phyloP scores from a whole-genome alignment of 176 grass and related monocot genomes.

The Aegilops longissima region DNA sequence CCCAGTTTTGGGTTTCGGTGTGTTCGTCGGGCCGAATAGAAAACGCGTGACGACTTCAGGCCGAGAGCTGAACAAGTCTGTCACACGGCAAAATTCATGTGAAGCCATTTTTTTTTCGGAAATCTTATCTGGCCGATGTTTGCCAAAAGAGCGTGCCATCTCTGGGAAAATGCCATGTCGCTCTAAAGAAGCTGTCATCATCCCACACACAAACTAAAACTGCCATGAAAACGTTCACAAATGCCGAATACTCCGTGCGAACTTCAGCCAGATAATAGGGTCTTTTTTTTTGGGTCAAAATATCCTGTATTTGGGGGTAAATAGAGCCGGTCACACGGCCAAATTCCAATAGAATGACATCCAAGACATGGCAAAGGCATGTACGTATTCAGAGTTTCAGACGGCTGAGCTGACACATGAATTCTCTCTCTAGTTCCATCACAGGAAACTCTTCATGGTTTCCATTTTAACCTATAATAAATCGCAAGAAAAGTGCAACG shows the following conservation, averaged over 20 bases:
- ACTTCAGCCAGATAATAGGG: too few species aligned
- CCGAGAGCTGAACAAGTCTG: neutral
- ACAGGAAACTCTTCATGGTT: neutral
- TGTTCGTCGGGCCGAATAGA: neutral
- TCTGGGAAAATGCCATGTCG: too few species aligned
- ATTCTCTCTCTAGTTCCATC: neutral
- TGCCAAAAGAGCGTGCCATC: too few species aligned
- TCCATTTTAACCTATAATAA: neutral
- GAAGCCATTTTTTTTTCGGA: too few species aligned
- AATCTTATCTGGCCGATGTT: too few species aligned
- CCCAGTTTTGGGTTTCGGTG: neutral
- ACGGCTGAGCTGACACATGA: neutral
- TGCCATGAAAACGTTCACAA: neutral
- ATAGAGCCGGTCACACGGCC: neutral
- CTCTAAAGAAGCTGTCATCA: too few species aligned
- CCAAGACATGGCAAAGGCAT: neutral
- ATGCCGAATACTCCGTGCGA: neutral
- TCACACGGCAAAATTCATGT: too few species aligned
- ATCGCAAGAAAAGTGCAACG: too few species aligned
- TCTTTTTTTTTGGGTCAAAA: neutral
- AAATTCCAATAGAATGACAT: neutral
- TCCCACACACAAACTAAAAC: too few species aligned
- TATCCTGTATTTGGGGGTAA: neutral
- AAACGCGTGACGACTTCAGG: neutral
- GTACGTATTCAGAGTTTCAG: neutral